phyloP scores from a whole-genome alignment of 768 basidiomycete genomes.

The Collybia sordida region DNA sequence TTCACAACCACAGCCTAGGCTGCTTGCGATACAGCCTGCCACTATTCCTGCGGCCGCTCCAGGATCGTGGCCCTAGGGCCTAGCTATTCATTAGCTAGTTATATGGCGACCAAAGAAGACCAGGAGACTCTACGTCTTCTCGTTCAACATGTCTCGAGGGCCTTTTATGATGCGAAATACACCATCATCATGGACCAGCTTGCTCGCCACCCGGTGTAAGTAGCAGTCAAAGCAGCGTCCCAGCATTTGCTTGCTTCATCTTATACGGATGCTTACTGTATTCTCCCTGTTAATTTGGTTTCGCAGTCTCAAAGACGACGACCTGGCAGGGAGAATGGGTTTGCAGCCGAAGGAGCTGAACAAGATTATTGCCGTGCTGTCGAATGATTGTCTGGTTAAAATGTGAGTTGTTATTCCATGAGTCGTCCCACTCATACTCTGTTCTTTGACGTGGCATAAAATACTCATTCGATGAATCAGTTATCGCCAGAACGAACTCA shows the following conservation, averaged over 20 bases:
- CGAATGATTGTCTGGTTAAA: conserved; percentile 75
- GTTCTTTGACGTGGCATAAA: neutral
- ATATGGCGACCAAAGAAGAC: conserved; percentile 51
- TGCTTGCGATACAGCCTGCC: neutral
- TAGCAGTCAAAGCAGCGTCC: conserved; percentile 33
- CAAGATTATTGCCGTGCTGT: conserved; percentile 82
- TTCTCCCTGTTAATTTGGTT: conserved; percentile 19
- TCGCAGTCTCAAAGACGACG: conserved; percentile 88
- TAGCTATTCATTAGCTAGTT: conserved; percentile 7
- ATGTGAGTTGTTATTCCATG: conserved; percentile 48
- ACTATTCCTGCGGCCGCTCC: conserved; percentile 4
- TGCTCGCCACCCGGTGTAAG: conserved; percentile 92
- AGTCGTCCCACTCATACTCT: neutral
- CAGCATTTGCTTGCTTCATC: conserved; percentile 15
- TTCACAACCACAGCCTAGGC: conserved; percentile 1
- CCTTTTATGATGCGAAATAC: conserved; percentile 93
- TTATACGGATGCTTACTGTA: conserved; percentile 18
- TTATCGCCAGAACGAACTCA: conserved; percentile 88
- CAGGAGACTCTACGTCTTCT: conserved; percentile 81
- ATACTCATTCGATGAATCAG: conserved; percentile 34
- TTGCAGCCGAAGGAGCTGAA: conserved; percentile 87
- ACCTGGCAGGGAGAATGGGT: conserved; percentile 88
- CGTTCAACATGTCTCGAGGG: conserved; percentile 89
- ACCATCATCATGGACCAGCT: conserved; percentile 94
- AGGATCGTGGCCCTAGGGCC: conserved; percentile 14